Evolutionary conservation across 169 alveolate species (phyloP).

Genomic region (Fabrea salina): DNA sequence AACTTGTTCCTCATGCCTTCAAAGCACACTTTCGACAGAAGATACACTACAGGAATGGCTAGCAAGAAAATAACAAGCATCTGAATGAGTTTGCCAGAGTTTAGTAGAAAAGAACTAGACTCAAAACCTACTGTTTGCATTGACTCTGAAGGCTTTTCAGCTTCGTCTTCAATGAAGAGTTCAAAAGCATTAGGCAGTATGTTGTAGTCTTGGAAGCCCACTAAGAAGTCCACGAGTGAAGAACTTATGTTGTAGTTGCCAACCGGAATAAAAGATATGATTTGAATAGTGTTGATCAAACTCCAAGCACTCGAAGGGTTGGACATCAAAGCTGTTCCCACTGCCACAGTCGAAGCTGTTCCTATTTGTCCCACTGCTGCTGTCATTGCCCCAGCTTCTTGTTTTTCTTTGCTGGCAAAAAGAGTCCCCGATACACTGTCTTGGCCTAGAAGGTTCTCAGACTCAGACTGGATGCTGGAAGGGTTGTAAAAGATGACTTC

Average conservation of each 20-base stretch:
- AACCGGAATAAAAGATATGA: background rate
- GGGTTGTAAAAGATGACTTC: too few species aligned
- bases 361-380: too few species aligned
- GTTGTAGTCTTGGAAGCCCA: background rate
- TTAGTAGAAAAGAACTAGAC: background rate
- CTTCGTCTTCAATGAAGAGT: background rate
- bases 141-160: background rate
- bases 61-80: background rate
- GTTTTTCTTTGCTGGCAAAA: too few species aligned
- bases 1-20: background rate
- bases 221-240: background rate
- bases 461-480: too few species aligned
- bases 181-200: background rate
- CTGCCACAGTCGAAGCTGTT: background rate
- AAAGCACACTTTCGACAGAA: background rate
- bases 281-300: slow-evolving; percentile 3
- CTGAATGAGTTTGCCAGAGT: background rate
- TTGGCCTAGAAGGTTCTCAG: too few species aligned
- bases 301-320: slow-evolving; percentile 22
- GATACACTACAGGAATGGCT: background rate
- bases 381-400: too few species aligned
- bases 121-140: background rate
- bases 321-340: background rate
- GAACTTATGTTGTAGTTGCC: background rate
- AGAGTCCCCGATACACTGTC: too few species aligned